These are phyloP conservation scores for Fusarium sulawesiense DNA, from an alignment of 2,329 filamentous ascomycete species.

Conservation along the genomic window DNA sequence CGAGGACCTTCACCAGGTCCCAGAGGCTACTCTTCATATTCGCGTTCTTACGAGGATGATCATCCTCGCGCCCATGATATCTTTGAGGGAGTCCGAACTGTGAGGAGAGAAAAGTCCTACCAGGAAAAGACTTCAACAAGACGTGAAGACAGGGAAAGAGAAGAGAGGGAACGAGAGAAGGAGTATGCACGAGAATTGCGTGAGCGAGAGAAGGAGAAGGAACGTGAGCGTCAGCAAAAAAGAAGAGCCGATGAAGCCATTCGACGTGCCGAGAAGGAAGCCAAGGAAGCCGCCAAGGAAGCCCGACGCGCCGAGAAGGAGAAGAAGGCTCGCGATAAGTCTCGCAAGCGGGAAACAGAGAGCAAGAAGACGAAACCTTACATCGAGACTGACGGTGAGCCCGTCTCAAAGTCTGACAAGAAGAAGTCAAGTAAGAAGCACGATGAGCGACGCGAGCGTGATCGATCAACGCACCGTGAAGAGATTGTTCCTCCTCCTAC, in stretches of 20 bases:
- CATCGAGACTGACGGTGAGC: constrained; percentile 50
- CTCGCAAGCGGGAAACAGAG: constrained; percentile 52
- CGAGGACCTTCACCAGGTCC: constrained; percentile 45
- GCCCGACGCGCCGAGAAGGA: constrained; percentile 52
- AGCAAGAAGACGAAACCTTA: constrained; percentile 54
- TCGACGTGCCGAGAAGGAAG: constrained; percentile 44
- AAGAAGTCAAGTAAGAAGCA: constrained; percentile 56
- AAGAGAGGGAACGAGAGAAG: constrained; percentile 47
- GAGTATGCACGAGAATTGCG: constrained; percentile 40
- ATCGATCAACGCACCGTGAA: constrained; percentile 51
- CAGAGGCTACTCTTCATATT: constrained; percentile 51
- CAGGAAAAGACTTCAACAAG: constrained; percentile 59
- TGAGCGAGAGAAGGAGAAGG: constrained; percentile 45
- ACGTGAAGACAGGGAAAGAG: constrained; percentile 54
- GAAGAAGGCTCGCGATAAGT: constrained; percentile 55
- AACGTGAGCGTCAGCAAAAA: constrained; percentile 25
- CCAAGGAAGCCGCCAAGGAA: constrained; percentile 51
- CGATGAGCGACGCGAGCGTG: constrained; percentile 53
- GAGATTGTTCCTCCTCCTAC: constrained; percentile 41
- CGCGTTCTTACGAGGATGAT: constrained; percentile 61
- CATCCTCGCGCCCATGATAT: constrained; percentile 51
- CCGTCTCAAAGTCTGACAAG: constrained; percentile 47
- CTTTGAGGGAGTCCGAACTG: constrained; percentile 60
- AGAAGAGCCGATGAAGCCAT: constrained; percentile 22
- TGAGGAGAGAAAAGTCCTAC: constrained; percentile 61